Conservation (phyloP, 140 eudicot species). For the Oenanthe javanica region DNA sequence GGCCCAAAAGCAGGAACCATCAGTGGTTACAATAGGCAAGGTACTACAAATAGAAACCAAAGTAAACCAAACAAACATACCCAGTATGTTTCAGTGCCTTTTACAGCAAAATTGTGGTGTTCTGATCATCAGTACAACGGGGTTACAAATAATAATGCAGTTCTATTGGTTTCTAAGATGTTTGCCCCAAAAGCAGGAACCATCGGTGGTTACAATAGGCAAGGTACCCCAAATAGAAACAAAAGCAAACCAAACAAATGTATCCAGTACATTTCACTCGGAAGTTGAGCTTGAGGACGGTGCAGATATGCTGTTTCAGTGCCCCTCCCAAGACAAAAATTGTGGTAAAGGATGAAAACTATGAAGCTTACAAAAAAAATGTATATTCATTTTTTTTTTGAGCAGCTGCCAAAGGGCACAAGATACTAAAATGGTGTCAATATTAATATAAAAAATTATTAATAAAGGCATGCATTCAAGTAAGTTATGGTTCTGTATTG, state of each 20-base stretch:
- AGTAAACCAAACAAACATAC: not conserved
- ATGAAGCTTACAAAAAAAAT: no score
- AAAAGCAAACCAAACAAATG: not conserved
- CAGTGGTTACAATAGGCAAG: not conserved
- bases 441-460: no score
- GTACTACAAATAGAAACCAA: not conserved
- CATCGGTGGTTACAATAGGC: not conserved
- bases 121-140: not conserved
- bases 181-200: not conserved
- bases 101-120: not conserved
- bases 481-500: no score
- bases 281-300: not conserved
- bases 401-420: no score
- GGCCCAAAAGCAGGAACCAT: not conserved
- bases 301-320: not conserved
- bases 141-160: not conserved
- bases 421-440: no score
- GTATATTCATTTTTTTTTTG: no score
- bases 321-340: no score
- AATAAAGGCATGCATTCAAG: no score
- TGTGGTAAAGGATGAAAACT: no score
- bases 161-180: not conserved
- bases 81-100: not conserved
- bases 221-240: not conserved
- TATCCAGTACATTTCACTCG: not conserved